Base-by-base conservation (phyloP, 164 flowering plant species). In the Nelumbo lutea region DNA sequence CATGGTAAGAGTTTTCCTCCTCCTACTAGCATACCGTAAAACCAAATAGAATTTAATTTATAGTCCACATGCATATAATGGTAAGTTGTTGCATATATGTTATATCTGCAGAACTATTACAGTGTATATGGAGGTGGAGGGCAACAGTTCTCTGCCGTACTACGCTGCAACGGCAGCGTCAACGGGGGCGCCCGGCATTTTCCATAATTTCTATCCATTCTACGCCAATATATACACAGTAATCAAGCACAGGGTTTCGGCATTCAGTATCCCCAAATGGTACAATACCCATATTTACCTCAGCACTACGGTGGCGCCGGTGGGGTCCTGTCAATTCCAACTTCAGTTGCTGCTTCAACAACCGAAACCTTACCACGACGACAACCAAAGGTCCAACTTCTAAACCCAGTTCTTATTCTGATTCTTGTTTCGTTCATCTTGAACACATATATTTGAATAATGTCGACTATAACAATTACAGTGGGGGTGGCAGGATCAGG, bases 111-210 rank as follows among this genome's bases (percentile, higher is more conserved):
- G 92, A 82, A 71, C 68, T 88, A 86, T 68, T 86, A 84, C 68
- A 75, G 72, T 81, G 74, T 75, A n/a, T 86, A 83, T 79, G 87
- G 87, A 11, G 83, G 83, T 79, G 87, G 87, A 11, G 83, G 83
- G 9, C 86, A 85, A 57, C 87, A 83, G 64, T 77, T 75, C 55
- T 79, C 85, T n/a, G n/a, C 88, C 86, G 43, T 84, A 82, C 77
- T 84, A 74, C 59, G n/a, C 81, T 9, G 27, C 82, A 42, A 82
- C 82, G 7, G 77, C 77, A 52, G 61, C 85, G 27, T 27, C 27
- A 57, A 11, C 73, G 5, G 81, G 76, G 43, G 39, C 78, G 48
- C 68, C 77, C 0, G 85, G 85, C 7, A 42, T 78, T 70, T 74
- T 68, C 58, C 88, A 79, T 5, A 83, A 71, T 79, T 62, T 70